Evolutionary conservation across 1,284 basidiomycete species (phyloP).

Genomic region (Rhodotorula sp.): DNA sequence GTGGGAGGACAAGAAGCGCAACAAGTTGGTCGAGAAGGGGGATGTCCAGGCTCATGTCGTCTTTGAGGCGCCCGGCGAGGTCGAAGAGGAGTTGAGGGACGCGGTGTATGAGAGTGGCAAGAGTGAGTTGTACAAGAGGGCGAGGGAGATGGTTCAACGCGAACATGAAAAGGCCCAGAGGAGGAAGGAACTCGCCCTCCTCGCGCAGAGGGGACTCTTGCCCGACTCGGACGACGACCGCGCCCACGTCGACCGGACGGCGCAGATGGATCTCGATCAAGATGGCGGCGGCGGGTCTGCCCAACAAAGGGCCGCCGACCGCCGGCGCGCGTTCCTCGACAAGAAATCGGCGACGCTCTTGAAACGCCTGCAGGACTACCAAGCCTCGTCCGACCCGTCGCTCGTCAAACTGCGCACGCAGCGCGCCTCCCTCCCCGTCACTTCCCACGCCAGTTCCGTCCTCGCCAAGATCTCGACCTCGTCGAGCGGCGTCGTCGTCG

Average conservation of each 20-base stretch:
- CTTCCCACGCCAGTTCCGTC: slow-evolving; percentile 39
- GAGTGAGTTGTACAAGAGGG: slow-evolving; percentile 56
- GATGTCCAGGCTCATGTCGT: slow-evolving; percentile 57
- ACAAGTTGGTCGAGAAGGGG: slow-evolving; percentile 48
- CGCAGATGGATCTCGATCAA: not conserved
- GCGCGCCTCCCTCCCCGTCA: slow-evolving; percentile 53
- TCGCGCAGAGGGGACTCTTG: slow-evolving; percentile 9
- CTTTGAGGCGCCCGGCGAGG: slow-evolving; percentile 50
- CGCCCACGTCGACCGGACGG: not conserved
- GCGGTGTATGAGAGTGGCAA: slow-evolving; percentile 67
- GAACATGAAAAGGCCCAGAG: slow-evolving; percentile 28
- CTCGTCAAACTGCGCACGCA: slow-evolving; percentile 68
- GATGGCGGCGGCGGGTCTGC: not conserved
- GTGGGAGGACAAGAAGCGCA: slow-evolving; percentile 54
- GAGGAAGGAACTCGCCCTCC: slow-evolving; percentile 30
- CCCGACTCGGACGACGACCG: not conserved
- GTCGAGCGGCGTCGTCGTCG: slow-evolving; percentile 72
- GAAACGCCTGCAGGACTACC: slow-evolving; percentile 62
- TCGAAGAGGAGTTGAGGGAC: slow-evolving; percentile 73
- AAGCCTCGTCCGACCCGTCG: slow-evolving; percentile 57
- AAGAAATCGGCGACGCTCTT: slow-evolving; percentile 65
- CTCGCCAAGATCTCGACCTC: slow-evolving; percentile 71
- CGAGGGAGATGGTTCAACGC: slow-evolving; percentile 43
- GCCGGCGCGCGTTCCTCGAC: slow-evolving; percentile 54
- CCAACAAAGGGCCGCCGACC: not conserved